Evolutionary conservation across 371 early-diverging fungal genomes (phyloP).

Genomic region (Mucor sp.): DNA sequence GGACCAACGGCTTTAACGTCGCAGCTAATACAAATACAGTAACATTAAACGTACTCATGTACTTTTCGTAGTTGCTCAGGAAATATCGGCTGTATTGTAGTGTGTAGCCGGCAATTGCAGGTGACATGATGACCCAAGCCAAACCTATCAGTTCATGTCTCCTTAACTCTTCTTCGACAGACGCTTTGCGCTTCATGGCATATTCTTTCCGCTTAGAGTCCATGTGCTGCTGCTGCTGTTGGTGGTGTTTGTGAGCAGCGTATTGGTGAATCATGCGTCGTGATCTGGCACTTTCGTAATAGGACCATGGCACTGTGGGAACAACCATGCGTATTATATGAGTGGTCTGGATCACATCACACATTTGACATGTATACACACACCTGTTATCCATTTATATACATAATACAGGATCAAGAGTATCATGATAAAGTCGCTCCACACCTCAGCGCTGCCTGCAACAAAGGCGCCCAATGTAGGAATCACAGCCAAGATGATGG

Average conservation of each 20-base stretch:
- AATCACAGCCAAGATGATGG: conserved; percentile 62
- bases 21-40: conserved; percentile 64
- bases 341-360: not conserved
- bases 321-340: not conserved
- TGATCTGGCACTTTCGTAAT: conserved; percentile 66
- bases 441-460: conserved; percentile 65
- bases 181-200: conserved; percentile 8
- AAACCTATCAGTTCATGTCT: conserved; percentile 61
- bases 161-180: conserved; percentile 44
- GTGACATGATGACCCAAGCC: conserved; percentile 55
- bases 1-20: conserved; percentile 56
- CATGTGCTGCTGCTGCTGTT: conserved; percentile 1
- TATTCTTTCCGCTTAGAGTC: not conserved
- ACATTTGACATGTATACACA: not conserved
- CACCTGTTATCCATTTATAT: conserved; percentile 72
- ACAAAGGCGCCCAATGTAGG: conserved; percentile 68
- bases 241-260: conserved; percentile 9
- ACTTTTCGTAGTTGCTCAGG: conserved; percentile 59
- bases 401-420: conserved; percentile 65
- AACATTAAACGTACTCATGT: conserved; percentile 61
- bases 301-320: conserved; percentile 65
- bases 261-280: conserved; percentile 47
- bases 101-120: conserved; percentile 63
- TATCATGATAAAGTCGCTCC: conserved; percentile 68
- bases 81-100: conserved; percentile 57